Percentiles rank a stretch among this genome's conserved stretches.
Evolutionary conservation across 176 grass and related monocot species (phyloP).

Genomic region (Urochloa ruziziensis): DNA sequence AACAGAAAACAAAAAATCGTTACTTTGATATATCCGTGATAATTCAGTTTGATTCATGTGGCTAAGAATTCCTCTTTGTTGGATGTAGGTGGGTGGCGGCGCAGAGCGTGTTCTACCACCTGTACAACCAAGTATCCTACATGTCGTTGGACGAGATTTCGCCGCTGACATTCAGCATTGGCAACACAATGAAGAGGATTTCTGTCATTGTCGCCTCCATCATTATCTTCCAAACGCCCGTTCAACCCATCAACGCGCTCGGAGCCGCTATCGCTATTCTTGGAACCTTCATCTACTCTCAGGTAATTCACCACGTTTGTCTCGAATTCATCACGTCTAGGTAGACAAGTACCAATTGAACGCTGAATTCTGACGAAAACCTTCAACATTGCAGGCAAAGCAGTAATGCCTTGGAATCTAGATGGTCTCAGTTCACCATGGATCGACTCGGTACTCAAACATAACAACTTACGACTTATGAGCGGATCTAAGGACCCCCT

Average conservation of each 20-base stretch:
- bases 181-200: conserved; percentile 99
- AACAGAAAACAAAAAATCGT: neutral
- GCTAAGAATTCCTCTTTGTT: conserved; percentile 26
- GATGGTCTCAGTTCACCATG: neutral
- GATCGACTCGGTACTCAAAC: conserved; percentile 4
- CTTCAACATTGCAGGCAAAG: conserved; percentile 43
- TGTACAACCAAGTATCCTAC: conserved; percentile 98
- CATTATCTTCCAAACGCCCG: conserved; percentile 89
- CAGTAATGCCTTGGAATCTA: neutral
- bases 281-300: conserved; percentile 94
- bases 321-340: neutral
- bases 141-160: conserved; percentile 96
- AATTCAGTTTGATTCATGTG: conserved; percentile 21
- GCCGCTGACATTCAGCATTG: conserved; percentile 87
- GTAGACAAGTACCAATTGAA: neutral
- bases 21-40: neutral
- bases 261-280: conserved; percentile 86
- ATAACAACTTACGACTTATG: conserved; percentile 2
- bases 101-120: conserved; percentile 97
- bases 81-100: conserved; percentile 79
- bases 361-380: conserved; percentile 15
- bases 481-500: conserved; percentile 22
- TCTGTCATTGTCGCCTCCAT: conserved; percentile 92
- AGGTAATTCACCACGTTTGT: conserved; percentile 45
- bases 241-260: conserved; percentile 87